Base-by-base conservation (phyloP, 2,329 filamentous ascomycete genomes). In the Phialophora expanda region DNA sequence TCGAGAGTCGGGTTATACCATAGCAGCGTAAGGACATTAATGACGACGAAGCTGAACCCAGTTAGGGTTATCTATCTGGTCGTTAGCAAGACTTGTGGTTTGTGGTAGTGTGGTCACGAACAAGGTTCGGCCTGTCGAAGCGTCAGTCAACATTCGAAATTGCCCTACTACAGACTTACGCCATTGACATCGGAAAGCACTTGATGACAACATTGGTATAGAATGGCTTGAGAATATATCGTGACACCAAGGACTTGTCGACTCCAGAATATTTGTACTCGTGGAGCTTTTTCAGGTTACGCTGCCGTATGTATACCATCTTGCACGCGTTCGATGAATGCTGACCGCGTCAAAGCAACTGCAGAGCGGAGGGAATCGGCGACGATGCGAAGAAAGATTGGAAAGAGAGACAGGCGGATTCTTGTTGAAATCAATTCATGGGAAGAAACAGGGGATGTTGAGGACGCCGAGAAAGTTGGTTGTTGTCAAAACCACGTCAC, bases 1-100 rank as follows among this genome's bases (percentile, higher is more conserved):
- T 98, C 93, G 56, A 99, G 85, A 0, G 87, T 90, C n/a, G 95
- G 95, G 73, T 92, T 95, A 81, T 97, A 99, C 91, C 93, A 98
- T 63, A 99, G 85, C 78, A 99, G 80, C 6, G 95, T 97, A 73
- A 97, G 78, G 78, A 98, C 86, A 80, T 99, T 99, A 75, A 88
- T 79, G 69, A 98, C 84, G 73, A 99, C 89, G 75, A 99, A 98
- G 73, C 86, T 84, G 81, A 98, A 97, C 20, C 94, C 94, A 4
- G 90, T 90, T 59, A 98, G 84, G 22, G 94, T 98, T 76, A 98
- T 97, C 82, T 87, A 75, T 57, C 34, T 48, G 57, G 41, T 17
- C 3, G 41, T 62, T 54, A 63, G 56, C 28, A 50, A 50, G 38
- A 4, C n/a, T 3, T 30, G 5, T 46, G 2, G 30, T 20, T 17